Percentiles rank a stretch among this genome's conserved stretches.
These are phyloP conservation scores for Rhodofomes roseus DNA, from an alignment of 1,284 basidiomycete genomes.

Conservation along the genomic window DNA sequence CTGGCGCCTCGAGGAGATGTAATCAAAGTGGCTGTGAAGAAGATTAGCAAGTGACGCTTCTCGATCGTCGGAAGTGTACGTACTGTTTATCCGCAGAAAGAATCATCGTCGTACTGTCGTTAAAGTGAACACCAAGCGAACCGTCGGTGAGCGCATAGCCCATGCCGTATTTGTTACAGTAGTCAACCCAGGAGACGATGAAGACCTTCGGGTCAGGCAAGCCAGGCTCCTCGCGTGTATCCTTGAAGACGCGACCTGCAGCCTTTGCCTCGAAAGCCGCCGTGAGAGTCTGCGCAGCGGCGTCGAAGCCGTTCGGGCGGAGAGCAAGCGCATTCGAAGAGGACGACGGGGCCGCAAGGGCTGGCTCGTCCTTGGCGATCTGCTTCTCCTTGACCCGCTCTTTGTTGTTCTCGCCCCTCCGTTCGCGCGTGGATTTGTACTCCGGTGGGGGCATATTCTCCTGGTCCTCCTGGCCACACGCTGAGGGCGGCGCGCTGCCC, in stretches of 20 bases:
- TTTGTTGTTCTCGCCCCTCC: constrained; percentile 25
- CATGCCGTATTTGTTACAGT: constrained; percentile 98
- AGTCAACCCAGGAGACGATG: constrained; percentile 97
- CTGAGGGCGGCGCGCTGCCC: constrained; percentile 21
- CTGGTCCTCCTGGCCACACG: constrained; percentile 34
- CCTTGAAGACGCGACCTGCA: constrained; percentile 55
- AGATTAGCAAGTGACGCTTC: constrained; percentile 8
- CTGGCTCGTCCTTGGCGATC: not conserved
- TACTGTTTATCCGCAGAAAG: constrained; percentile 82
- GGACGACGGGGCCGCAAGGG: constrained; percentile 5
- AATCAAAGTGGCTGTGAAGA: constrained; percentile 74
- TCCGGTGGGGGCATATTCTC: constrained; percentile 39
- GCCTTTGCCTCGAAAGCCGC: constrained; percentile 68
- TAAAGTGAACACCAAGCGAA: constrained; percentile 93
- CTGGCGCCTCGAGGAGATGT: constrained; percentile 61
- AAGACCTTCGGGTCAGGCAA: constrained; percentile 79
- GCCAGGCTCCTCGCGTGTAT: constrained; percentile 50
- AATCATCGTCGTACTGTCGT: constrained; percentile 87
- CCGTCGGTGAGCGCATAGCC: constrained; percentile 96
- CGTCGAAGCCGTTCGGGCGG: constrained; percentile 58
- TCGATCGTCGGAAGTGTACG: constrained; percentile 24
- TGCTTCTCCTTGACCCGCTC: constrained; percentile 24
- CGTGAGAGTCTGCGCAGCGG: constrained; percentile 61
- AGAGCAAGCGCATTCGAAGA: constrained; percentile 3
- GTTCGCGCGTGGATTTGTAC: constrained; percentile 1